These are phyloP conservation scores for Mycocalia duriaeana DNA, from an alignment of 1,284 basidiomycete genomes.

Conservation along the genomic window DNA sequence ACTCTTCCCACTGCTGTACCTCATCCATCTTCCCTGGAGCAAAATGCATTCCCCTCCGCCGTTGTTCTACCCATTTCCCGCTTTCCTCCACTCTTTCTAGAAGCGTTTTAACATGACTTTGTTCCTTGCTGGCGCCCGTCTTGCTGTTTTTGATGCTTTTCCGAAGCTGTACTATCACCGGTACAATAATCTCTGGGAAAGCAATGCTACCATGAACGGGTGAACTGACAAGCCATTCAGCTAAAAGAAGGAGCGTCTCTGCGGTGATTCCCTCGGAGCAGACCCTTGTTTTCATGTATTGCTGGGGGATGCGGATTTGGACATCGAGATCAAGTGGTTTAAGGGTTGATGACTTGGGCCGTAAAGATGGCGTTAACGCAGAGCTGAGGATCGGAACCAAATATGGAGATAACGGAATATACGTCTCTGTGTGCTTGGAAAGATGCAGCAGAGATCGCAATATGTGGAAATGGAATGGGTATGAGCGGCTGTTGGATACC, in stretches of 20 bases:
- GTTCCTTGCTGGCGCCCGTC: slow-evolving; percentile 44
- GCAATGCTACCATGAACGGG: slow-evolving; percentile 77
- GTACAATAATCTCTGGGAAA: slow-evolving; percentile 92
- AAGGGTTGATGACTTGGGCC: slow-evolving; percentile 84
- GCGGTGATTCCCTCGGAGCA: slow-evolving; percentile 84
- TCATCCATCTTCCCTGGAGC: slow-evolving; percentile 65
- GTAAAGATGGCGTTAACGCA: slow-evolving; percentile 66
- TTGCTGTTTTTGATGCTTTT: slow-evolving; percentile 62
- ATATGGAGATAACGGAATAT: slow-evolving; percentile 85
- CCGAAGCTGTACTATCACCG: slow-evolving; percentile 69
- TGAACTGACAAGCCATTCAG: slow-evolving; percentile 70
- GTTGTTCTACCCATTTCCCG: slow-evolving; percentile 70
- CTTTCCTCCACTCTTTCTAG: slow-evolving; percentile 85
- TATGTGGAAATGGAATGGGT: slow-evolving; percentile 46
- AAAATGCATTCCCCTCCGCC: slow-evolving; percentile 66
- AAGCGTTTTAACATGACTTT: slow-evolving; percentile 61
- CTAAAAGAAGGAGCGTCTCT: slow-evolving; percentile 75
- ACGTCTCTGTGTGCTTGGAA: slow-evolving; percentile 74
- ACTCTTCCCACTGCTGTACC: slow-evolving; percentile 71
- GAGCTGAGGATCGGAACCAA: slow-evolving; percentile 86
- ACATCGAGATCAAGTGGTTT: slow-evolving; percentile 88
- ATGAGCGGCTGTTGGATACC: slow-evolving; percentile 51
- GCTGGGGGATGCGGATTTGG: slow-evolving; percentile 81
- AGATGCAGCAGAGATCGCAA: slow-evolving; percentile 45
- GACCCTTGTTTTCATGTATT: slow-evolving; percentile 86